These are phyloP conservation scores for Oryza longistaminata DNA, from an alignment of 176 grass and related monocot species.

Conservation along the genomic window DNA sequence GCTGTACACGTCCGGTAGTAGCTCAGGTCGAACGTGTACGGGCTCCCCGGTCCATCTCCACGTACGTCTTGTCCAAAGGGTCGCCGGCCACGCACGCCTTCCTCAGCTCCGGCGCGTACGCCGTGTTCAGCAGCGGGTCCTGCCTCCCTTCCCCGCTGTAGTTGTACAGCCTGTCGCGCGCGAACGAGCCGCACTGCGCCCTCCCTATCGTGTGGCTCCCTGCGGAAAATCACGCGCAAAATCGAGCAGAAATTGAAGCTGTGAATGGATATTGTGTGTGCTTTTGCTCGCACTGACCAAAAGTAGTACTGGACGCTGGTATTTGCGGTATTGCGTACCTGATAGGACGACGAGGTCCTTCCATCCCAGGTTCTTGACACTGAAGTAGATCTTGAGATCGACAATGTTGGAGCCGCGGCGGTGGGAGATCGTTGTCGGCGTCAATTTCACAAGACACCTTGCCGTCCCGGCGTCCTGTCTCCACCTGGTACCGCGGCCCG, in stretches of 20 bases:
- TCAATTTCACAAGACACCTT: neutral
- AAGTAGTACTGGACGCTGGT: no score
- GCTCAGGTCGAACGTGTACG: conserved; percentile 43
- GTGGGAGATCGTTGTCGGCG: conserved; percentile 45
- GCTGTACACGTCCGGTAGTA: conserved; percentile 42
- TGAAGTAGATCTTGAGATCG: conserved; percentile 59
- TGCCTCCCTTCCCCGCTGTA: conserved; percentile 40
- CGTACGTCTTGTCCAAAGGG: neutral
- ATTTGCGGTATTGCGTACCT: neutral
- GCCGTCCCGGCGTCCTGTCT: conserved; percentile 59
- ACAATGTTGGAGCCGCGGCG: conserved; percentile 40
- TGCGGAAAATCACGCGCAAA: neutral
- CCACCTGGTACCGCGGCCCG: conserved; percentile 45
- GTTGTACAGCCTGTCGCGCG: conserved; percentile 58
- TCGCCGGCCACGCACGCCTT: conserved; percentile 35
- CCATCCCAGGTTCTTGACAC: conserved; percentile 50
- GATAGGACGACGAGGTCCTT: conserved; percentile 58
- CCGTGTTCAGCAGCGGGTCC: conserved; percentile 55
- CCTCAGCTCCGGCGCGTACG: conserved; percentile 44
- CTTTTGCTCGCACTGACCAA: neutral
- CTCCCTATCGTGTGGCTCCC: conserved; percentile 58
- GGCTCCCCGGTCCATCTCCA: conserved; percentile 39
- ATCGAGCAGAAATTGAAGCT: neutral
- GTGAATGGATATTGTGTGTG: neutral
- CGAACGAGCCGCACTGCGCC: conserved; percentile 47